These are phyloP conservation scores for Trametes sp. DNA, from an alignment of 1,284 basidiomycete species.

Conservation along the genomic window DNA sequence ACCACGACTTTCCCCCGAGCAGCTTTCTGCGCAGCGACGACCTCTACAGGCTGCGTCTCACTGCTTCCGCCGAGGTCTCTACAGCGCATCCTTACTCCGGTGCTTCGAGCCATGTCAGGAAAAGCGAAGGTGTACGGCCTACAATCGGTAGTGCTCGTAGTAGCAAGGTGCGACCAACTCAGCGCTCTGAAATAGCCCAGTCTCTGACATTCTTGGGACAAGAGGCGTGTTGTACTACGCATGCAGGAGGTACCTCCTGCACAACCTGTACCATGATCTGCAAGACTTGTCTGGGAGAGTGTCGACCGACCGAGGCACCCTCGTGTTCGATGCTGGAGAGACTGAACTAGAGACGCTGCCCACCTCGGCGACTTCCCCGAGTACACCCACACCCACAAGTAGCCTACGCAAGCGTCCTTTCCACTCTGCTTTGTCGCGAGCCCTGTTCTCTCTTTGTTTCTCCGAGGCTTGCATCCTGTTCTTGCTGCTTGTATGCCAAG, in stretches of 20 bases:
- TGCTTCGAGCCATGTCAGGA: no score
- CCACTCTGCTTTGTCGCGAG: constrained; percentile 62
- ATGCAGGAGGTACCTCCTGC: constrained; percentile 62
- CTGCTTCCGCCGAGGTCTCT: no score
- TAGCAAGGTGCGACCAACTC: neutral
- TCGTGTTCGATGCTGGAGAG: constrained; percentile 34
- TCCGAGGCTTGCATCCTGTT: constrained; percentile 75
- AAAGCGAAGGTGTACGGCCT: neutral
- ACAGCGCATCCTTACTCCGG: no score
- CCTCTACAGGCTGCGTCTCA: no score
- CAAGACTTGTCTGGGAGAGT: constrained; percentile 44
- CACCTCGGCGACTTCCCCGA: constrained; percentile 48
- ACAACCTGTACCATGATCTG: constrained; percentile 64
- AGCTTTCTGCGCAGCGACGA: no score
- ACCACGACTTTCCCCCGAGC: no score
- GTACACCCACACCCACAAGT: constrained; percentile 33
- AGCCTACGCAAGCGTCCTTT: constrained; percentile 43
- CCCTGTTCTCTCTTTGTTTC: constrained; percentile 70
- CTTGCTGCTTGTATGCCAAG: constrained; percentile 71
- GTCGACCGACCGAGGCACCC: constrained; percentile 35
- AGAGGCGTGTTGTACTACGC: constrained; percentile 58
- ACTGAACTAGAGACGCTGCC: constrained; percentile 54
- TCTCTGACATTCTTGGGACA: neutral
- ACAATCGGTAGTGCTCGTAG: constrained; percentile 7
- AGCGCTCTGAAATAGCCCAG: neutral